phyloP scores from a whole-genome alignment of 257 asterid species.

The Solanum dulcamara region DNA sequence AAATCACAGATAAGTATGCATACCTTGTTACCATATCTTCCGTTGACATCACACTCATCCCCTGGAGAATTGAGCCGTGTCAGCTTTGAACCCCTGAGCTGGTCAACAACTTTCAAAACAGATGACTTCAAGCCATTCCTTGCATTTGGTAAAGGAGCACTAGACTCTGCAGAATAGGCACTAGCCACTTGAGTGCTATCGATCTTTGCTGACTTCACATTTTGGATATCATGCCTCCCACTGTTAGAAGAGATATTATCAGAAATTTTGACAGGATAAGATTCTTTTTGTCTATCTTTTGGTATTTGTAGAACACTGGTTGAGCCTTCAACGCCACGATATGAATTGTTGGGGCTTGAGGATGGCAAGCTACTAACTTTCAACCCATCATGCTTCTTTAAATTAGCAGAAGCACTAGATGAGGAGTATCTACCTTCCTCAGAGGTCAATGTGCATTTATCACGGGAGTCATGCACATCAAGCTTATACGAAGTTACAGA shows the following conservation, averaged over 20 bases:
- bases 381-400: constrained; percentile 6
- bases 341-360: constrained; percentile 6
- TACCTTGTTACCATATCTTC: constrained; percentile 33
- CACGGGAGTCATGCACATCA: neutral
- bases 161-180: constrained; percentile 16
- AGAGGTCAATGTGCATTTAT: constrained; percentile 1
- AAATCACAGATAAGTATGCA: neutral
- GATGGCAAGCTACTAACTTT: constrained; percentile 16
- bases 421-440: constrained; percentile 14
- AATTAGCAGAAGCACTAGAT: neutral
- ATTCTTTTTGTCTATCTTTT: constrained; percentile 16
- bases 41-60: constrained; percentile 17
- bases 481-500: constrained; percentile 7
- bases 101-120: constrained; percentile 34
- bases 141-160: constrained; percentile 10
- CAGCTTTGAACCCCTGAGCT: constrained; percentile 26
- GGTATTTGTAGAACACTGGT: constrained; percentile 9
- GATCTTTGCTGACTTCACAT: constrained; percentile 17
- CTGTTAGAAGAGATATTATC: constrained; percentile 16
- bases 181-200: constrained; percentile 6
- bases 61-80: constrained; percentile 20
- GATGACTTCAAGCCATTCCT: constrained; percentile 23
- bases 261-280: constrained; percentile 17
- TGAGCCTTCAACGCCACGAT: constrained; percentile 10
- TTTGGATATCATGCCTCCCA: constrained; percentile 11